These are phyloP conservation scores for Amanita rubescens DNA, from an alignment of 768 basidiomycete species.

Conservation along the genomic window DNA sequence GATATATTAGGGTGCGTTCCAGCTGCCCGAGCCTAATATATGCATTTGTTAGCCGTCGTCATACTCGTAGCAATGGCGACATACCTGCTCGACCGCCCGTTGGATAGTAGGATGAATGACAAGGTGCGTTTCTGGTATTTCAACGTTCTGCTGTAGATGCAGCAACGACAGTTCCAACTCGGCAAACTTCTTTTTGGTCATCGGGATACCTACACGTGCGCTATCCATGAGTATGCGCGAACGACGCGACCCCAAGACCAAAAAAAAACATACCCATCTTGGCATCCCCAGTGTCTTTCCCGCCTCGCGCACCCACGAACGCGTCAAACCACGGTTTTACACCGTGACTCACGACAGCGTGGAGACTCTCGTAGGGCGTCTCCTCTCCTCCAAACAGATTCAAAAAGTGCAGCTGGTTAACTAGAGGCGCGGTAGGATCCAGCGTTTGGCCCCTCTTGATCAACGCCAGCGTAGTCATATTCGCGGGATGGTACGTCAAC, in stretches of 20 bases:
- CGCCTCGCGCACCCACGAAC: constrained; percentile 80
- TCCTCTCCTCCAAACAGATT: constrained; percentile 87
- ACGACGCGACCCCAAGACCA: background rate
- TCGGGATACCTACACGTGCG: constrained; percentile 62
- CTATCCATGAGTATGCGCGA: background rate
- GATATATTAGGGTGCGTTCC: constrained; percentile 67
- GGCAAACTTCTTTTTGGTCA: constrained; percentile 99
- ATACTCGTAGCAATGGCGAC: constrained; percentile 8
- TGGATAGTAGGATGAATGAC: constrained; percentile 88
- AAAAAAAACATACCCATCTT: constrained; percentile 54
- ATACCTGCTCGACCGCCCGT: constrained; percentile 70
- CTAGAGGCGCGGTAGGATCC: constrained; percentile 72
- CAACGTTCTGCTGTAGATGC: constrained; percentile 97
- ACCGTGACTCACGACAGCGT: constrained; percentile 89
- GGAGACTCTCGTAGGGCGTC: constrained; percentile 91
- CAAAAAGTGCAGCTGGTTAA: constrained; percentile 83
- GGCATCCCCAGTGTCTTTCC: constrained; percentile 61
- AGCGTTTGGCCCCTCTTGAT: constrained; percentile 88
- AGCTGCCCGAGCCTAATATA: constrained; percentile 35
- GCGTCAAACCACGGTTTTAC: constrained; percentile 99
- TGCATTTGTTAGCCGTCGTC: background rate
- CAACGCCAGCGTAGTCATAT: constrained; percentile 83
- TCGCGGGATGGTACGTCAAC: constrained; percentile 71
- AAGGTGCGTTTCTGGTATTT: constrained; percentile 95
- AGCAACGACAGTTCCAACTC: constrained; percentile 91